These are phyloP conservation scores for Ascochyta rabiei DNA, from an alignment of 2,329 filamentous ascomycete genomes.

Conservation along the genomic window DNA sequence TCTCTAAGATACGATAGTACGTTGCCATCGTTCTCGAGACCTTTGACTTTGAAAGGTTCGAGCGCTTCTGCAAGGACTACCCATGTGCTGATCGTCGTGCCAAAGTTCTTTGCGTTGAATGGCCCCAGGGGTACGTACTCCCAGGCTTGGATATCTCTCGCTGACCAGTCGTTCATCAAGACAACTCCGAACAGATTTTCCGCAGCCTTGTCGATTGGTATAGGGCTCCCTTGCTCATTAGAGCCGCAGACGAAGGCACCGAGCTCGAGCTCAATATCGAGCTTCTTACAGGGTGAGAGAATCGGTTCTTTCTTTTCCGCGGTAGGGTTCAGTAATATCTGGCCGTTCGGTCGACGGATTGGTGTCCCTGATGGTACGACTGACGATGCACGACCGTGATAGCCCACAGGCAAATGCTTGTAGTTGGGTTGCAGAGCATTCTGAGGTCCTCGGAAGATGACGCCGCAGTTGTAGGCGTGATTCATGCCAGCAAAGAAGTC, in stretches of 20 bases:
- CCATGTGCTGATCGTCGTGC: constrained; percentile 78
- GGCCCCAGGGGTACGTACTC: constrained; percentile 83
- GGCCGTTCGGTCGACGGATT: constrained; percentile 75
- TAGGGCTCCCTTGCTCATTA: constrained; percentile 68
- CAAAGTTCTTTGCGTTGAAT: constrained; percentile 86
- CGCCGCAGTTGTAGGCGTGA: constrained; percentile 75
- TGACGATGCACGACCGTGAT: constrained; percentile 78
- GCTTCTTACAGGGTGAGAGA: constrained; percentile 67
- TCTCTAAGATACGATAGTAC: constrained; percentile 70
- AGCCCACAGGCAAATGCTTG: constrained; percentile 79
- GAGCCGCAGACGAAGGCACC: constrained; percentile 73
- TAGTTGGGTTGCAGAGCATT: constrained; percentile 83
- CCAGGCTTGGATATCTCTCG: constrained; percentile 81
- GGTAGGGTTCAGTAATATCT: constrained; percentile 70
- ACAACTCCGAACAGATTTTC: constrained; percentile 80
- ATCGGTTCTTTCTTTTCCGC: constrained; percentile 67
- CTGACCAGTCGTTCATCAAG: constrained; percentile 87
- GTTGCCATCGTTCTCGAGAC: constrained; percentile 61
- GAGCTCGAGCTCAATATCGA: constrained; percentile 83
- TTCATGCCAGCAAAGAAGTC: constrained; percentile 84
- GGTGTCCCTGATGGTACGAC: constrained; percentile 76
- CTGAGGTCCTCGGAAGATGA: constrained; percentile 72
- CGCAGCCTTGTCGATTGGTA: constrained; percentile 69
- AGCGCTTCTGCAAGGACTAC: constrained; percentile 78
- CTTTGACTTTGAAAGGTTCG: constrained; percentile 66